Evolutionary conservation across 2,329 filamentous ascomycete genomes (phyloP).

Genomic region (Orbilia ellipsospora): DNA sequence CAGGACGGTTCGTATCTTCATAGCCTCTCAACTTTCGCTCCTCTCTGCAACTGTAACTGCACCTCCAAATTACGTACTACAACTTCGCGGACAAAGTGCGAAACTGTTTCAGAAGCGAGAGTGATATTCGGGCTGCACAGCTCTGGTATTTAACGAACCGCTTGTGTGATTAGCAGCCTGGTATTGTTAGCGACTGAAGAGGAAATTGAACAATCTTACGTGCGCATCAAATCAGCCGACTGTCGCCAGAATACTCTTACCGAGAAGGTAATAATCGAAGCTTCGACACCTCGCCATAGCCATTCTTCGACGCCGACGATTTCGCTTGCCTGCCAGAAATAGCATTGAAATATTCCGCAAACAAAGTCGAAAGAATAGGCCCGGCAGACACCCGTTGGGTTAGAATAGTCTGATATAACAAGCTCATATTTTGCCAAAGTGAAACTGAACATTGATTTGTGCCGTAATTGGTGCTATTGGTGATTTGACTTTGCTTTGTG

Average conservation of each 20-base stretch:
- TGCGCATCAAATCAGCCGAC: conserved; percentile 43
- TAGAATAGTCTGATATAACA: conserved; percentile 50
- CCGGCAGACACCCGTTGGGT: conserved; percentile 13
- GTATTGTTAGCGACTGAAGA: conserved; percentile 7
- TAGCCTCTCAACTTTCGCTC: conserved; percentile 23
- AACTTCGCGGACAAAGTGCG: conserved; percentile 47
- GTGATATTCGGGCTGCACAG: conserved; percentile 33
- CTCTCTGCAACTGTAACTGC: neutral
- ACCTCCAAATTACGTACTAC: conserved; percentile 14
- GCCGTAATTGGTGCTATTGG: conserved; percentile 56
- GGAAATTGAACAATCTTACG: conserved; percentile 17
- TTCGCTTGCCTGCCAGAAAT: conserved; percentile 17
- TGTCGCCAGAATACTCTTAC: conserved; percentile 33
- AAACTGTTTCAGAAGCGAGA: conserved; percentile 7
- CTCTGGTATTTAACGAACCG: conserved; percentile 16
- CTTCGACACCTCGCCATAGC: conserved; percentile 1
- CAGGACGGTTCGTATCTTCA: conserved; percentile 19
- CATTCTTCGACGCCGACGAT: conserved; percentile 10
- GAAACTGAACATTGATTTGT: conserved; percentile 56
- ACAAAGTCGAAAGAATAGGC: conserved; percentile 22
- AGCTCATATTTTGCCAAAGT: conserved; percentile 52
- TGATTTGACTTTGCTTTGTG: conserved; percentile 56
- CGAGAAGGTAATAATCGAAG: conserved; percentile 37
- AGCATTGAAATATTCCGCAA: conserved; percentile 24
- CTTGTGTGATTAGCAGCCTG: conserved; percentile 20